Evolutionary conservation across 805 yeast species (phyloP).

Genomic region (Candida sanyiensis): DNA sequence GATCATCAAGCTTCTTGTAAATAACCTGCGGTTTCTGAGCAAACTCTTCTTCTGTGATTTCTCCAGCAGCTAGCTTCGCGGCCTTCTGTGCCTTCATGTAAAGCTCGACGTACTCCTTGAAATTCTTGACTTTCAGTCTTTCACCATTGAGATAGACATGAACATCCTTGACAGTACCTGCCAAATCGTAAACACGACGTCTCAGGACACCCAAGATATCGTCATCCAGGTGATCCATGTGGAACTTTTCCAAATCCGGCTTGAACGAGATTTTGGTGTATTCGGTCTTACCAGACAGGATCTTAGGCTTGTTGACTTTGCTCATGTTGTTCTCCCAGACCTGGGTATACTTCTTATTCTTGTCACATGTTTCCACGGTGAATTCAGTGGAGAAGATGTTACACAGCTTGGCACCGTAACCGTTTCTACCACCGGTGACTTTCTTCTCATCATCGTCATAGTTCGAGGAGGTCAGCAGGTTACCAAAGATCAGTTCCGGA

Average conservation of each 20-base stretch:
- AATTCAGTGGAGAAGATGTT: slow-evolving; percentile 91
- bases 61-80: slow-evolving; percentile 28
- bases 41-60: slow-evolving; percentile 29
- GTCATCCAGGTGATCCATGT: slow-evolving; percentile 77
- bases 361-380: slow-evolving; percentile 83
- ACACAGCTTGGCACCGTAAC: slow-evolving; percentile 96
- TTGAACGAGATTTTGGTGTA: slow-evolving; percentile 82
- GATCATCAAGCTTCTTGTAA: slow-evolving; percentile 70
- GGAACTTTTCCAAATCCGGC: slow-evolving; percentile 81
- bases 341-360: slow-evolving; percentile 62
- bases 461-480: slow-evolving; percentile 88
- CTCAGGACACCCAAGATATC: slow-evolving; percentile 80
- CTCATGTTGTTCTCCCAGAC: slow-evolving; percentile 88
- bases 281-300: no score
- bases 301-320: slow-evolving; percentile 67
- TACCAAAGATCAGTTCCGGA: slow-evolving; percentile 95
- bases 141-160: slow-evolving; percentile 74
- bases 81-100: slow-evolving; percentile 71
- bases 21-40: slow-evolving; percentile 56
- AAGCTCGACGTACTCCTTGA: slow-evolving; percentile 84
- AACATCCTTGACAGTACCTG: slow-evolving; percentile 87
- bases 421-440: slow-evolving; percentile 98
- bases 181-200: slow-evolving; percentile 92
- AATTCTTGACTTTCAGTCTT: slow-evolving; percentile 60
- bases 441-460: slow-evolving; percentile 93